Base-by-base conservation (phyloP, 345 rosid genomes). In the Angophora floribunda region DNA sequence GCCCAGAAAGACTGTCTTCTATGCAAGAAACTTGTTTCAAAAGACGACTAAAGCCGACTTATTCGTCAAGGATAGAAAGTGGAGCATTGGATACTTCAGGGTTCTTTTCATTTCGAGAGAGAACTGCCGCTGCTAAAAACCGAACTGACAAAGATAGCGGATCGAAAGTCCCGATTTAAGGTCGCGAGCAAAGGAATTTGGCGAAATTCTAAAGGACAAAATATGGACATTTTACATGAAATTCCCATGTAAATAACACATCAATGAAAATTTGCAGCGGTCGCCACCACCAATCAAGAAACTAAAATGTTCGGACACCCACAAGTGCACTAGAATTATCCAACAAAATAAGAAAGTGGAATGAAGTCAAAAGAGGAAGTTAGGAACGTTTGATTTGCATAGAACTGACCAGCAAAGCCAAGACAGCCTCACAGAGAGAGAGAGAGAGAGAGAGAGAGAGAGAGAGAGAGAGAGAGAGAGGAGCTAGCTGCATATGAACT, bases 171-270 rank as follows among this genome's bases (percentile, higher is more conserved):
- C 24, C 9, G 47, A 19, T 17, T 17, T 36, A 47, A 70, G 45
- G 82, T 41, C 3, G 82, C 47, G 24, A 21, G 6, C 6, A 4
- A 41, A 1, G 82, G 47, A 36, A 70, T 70, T 70, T 19, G 47
- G 47, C 47, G 3, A 36, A 36, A 70, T 70, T 41, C 22, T 17
- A 70, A 19, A 41, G 47, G 47, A 11, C 47, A 26, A 41, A 22
- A 17, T 36, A 36, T 9, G 24, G 45, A 70, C 47, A 70, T 11
- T 70, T 21, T 44, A 70, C 47, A 36, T 9, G 47, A 5, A 17
- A 1, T 19, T 70, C 0, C 12, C 36, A 36, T 17, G 0, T 16
- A 36, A 47, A 5, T 17, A 36, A 19, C 82, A 41, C 6, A 2
- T 70, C 13, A 70, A 70, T 24, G 36, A 17, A 1, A 36, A 70